Percentiles rank a stretch among this genome's conserved stretches.
Conservation (phyloP, 345 rosid genomes). For the Dovyalis caffra region DNA sequence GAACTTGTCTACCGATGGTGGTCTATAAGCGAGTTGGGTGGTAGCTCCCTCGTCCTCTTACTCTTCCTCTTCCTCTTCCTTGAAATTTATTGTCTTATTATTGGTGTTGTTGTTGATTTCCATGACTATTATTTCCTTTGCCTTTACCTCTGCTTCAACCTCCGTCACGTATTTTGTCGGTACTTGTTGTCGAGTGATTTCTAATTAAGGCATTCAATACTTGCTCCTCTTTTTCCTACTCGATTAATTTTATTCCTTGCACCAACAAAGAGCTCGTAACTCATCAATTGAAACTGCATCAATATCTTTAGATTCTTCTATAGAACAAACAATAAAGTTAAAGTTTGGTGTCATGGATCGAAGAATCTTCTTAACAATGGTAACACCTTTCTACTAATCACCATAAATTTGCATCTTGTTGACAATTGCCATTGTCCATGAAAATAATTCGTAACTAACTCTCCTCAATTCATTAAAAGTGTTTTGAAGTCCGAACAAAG, state of each 20-base stretch:
- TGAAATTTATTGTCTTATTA: background rate
- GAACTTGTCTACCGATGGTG: background rate
- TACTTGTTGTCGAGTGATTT: background rate
- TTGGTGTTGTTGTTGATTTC: background rate
- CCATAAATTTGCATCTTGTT: background rate
- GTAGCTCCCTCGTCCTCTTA: background rate
- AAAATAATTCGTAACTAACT: background rate
- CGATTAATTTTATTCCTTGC: background rate
- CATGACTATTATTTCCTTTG: no score
- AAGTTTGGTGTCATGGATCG: background rate
- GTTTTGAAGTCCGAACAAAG: background rate
- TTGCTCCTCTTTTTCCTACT: background rate
- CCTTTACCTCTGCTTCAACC: no score
- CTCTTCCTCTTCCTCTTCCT: background rate
- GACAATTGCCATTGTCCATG: accelerated
- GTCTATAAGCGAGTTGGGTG: background rate
- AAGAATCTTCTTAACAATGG: background rate
- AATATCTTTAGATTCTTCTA: background rate
- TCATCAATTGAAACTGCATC: background rate
- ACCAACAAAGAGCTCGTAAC: background rate
- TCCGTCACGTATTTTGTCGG: no score
- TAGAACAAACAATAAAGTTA: background rate
- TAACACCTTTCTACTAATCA: background rate
- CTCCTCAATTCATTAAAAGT: background rate
- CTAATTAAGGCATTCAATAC: background rate